These are phyloP conservation scores for Penicillium sp. DNA, from an alignment of 2,329 filamentous ascomycete species.

Conservation along the genomic window DNA sequence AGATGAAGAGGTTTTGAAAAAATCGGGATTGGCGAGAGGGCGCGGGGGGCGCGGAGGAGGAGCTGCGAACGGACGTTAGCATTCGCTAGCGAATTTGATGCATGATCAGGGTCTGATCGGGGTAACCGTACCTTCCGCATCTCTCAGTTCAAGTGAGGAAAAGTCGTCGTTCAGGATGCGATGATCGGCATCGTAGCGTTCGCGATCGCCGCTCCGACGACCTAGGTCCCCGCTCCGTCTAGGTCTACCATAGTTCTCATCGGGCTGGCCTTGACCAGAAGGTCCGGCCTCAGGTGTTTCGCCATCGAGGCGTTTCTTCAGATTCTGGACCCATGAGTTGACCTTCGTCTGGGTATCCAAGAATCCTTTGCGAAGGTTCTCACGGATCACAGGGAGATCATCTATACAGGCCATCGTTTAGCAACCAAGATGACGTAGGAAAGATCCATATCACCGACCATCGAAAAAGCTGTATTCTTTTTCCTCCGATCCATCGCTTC, in stretches of 20 bases:
- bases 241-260: slow-evolving; percentile 43
- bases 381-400: slow-evolving; percentile 82
- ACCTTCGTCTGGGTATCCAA: slow-evolving; percentile 86
- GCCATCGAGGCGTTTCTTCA: slow-evolving; percentile 90
- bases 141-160: slow-evolving; percentile 53
- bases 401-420: slow-evolving; percentile 46
- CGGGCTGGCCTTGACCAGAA: no score
- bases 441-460: slow-evolving; percentile 34
- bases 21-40: slow-evolving; percentile 61
- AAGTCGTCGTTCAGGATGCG: slow-evolving; percentile 87
- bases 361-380: slow-evolving; percentile 91
- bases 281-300: slow-evolving; percentile 39
- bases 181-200: slow-evolving; percentile 89
- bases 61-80: slow-evolving; percentile 37
- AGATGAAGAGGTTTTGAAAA: slow-evolving; percentile 66
- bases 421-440: neutral
- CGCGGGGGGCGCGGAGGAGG: slow-evolving; percentile 51
- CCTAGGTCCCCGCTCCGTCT: slow-evolving; percentile 54
- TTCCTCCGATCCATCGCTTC: slow-evolving; percentile 54
- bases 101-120: no score
- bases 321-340: slow-evolving; percentile 79
- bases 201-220: slow-evolving; percentile 73
- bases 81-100: no score
- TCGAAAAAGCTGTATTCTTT: slow-evolving; percentile 86
- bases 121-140: slow-evolving; percentile 55